These are phyloP conservation scores for Myrmaecium sp. DNA, from an alignment of 2,329 filamentous ascomycete species.

Conservation along the genomic window DNA sequence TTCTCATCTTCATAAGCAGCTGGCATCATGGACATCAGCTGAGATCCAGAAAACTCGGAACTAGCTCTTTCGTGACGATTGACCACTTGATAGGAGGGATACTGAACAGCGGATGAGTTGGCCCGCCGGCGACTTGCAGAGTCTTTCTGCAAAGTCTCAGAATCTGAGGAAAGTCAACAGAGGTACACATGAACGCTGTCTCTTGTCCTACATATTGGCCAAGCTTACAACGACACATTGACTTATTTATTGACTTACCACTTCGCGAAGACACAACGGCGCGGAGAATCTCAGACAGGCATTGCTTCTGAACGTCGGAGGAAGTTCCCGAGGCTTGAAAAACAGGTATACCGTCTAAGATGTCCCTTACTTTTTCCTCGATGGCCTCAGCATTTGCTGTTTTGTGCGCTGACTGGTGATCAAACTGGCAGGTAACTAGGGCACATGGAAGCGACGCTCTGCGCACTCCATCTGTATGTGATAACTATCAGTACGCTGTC, in stretches of 20 bases:
- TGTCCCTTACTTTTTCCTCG: constrained; percentile 42
- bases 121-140: constrained; percentile 24
- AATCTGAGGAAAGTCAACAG: constrained; percentile 4
- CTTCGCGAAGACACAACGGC: constrained; percentile 49
- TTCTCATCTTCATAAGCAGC: constrained; percentile 9
- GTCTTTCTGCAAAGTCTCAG: constrained; percentile 9
- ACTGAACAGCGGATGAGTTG: constrained; percentile 26
- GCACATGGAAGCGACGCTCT: constrained; percentile 59
- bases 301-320: constrained; percentile 56
- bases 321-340: constrained; percentile 56
- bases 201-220: too few relatives aligned
- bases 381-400: constrained; percentile 55
- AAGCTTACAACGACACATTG: constrained; percentile 4
- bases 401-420: constrained; percentile 52
- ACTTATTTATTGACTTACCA: constrained; percentile 37
- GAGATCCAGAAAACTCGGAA: constrained; percentile 26
- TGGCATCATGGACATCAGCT: constrained; percentile 13
- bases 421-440: constrained; percentile 81
- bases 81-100: constrained; percentile 19
- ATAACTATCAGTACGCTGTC: too few relatives aligned
- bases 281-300: constrained; percentile 58
- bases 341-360: constrained; percentile 48
- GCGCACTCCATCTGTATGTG: constrained; percentile 57
- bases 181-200: too few relatives aligned
- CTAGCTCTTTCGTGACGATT: constrained; percentile 29